Percentiles rank a stretch among this genome's conserved stretches.
These are phyloP conservation scores for Ogataea angusta DNA, from an alignment of 805 yeast species.

Conservation along the genomic window DNA sequence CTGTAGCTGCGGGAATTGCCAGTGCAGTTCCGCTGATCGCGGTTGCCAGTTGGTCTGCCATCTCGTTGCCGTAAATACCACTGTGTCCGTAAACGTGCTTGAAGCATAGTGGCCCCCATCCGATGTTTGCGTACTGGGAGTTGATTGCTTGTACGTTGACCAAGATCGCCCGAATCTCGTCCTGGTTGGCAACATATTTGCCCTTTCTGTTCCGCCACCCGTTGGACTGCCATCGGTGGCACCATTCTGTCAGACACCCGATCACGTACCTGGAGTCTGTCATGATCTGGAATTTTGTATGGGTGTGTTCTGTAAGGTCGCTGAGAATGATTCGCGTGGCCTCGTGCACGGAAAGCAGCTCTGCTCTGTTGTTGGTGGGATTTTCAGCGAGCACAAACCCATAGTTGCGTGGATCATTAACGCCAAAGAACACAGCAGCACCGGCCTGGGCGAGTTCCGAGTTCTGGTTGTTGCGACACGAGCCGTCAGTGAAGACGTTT, in stretches of 20 bases:
- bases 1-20: too few relatives aligned
- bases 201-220: slow-evolving; percentile 51
- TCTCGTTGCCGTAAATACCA: slow-evolving; percentile 68
- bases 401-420: slow-evolving; percentile 48
- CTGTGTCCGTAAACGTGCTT: slow-evolving; percentile 71
- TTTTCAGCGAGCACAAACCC: slow-evolving; percentile 46
- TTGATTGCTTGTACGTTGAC: slow-evolving; percentile 35
- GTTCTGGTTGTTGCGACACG: slow-evolving; percentile 59
- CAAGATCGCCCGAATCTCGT: slow-evolving; percentile 40
- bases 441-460: slow-evolving; percentile 48
- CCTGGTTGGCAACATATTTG: slow-evolving; percentile 46
- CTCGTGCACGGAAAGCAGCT: slow-evolving; percentile 59
- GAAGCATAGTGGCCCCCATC: slow-evolving; percentile 41
- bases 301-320: slow-evolving; percentile 29
- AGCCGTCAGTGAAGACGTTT: slow-evolving; percentile 73
- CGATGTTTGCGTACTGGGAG: slow-evolving; percentile 32
- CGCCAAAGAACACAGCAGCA: slow-evolving; percentile 72
- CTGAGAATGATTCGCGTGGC: slow-evolving; percentile 46
- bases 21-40: neutral
- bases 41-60: slow-evolving; percentile 74
- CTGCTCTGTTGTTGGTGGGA: slow-evolving; percentile 82
- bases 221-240: slow-evolving; percentile 50
- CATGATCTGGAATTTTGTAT: slow-evolving; percentile 40
- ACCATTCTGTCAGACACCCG: slow-evolving; percentile 57
- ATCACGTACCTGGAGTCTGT: slow-evolving; percentile 74